These are phyloP conservation scores for Coleophoma cylindrospora DNA, from an alignment of 2,329 filamentous ascomycete species.

Conservation along the genomic window DNA sequence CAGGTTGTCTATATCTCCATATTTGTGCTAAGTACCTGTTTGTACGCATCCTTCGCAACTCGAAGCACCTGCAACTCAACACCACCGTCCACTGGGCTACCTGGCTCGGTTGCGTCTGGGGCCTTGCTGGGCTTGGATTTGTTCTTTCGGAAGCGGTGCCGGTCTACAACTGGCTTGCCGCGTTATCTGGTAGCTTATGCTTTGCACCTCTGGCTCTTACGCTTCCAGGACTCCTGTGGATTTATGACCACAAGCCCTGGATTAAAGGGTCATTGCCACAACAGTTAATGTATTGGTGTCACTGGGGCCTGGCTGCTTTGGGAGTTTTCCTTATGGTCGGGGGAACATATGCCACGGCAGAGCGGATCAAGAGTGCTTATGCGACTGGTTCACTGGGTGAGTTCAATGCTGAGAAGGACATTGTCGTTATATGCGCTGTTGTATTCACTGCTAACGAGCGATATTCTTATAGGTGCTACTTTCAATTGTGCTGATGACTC, in stretches of 20 bases:
- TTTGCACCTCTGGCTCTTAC: conserved; percentile 43
- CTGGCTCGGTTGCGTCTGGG: conserved; percentile 41
- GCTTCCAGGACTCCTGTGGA: conserved; percentile 43
- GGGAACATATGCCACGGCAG: conserved; percentile 38
- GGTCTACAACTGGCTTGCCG: conserved; percentile 46
- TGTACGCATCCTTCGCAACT: conserved; percentile 45
- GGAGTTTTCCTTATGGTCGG: conserved; percentile 30
- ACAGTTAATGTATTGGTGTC: conserved; percentile 23
- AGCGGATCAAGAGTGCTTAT: conserved; percentile 45
- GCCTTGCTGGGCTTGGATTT: conserved; percentile 36
- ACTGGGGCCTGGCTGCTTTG: conserved; percentile 27
- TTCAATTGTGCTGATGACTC: no score
- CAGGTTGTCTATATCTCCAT: conserved; percentile 32
- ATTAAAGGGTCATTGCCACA: conserved; percentile 26
- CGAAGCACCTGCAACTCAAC: conserved; percentile 42
- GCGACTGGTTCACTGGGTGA: conserved; percentile 13
- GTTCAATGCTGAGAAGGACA: no score
- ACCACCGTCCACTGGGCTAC: conserved; percentile 42
- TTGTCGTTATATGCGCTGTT: no score
- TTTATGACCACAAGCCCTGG: conserved; percentile 40
- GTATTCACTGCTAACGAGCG: no score
- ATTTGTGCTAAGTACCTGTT: conserved; percentile 48
- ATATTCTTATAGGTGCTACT: no score
- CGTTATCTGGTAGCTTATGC: conserved; percentile 40
- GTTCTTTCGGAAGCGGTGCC: conserved; percentile 45